Conservation (phyloP, 2,329 filamentous ascomycete species). For the Pseudogymnoascus sp. region DNA sequence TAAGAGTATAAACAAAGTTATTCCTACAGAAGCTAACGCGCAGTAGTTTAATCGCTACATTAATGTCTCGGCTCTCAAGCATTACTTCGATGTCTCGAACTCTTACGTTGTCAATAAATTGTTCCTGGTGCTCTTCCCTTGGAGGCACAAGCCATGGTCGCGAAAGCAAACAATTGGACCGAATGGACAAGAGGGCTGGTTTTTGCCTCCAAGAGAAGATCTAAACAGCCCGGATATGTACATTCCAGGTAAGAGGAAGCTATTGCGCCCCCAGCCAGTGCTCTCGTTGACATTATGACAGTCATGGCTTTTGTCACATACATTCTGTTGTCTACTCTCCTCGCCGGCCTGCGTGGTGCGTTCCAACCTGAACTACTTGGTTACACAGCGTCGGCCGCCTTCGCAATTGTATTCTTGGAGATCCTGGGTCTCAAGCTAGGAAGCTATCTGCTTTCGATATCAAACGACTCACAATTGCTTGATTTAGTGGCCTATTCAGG, state of each 20-base stretch:
- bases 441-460: conserved; percentile 89
- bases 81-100: conserved; percentile 99
- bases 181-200: conserved; percentile 66
- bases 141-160: conserved; percentile 96
- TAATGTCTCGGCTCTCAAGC: conserved; percentile 87
- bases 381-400: conserved; percentile 76
- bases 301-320: conserved; percentile 98
- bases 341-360: conserved; percentile 81
- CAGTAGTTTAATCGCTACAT: conserved; percentile 71
- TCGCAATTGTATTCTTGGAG: conserved; percentile 78
- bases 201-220: conserved; percentile 87
- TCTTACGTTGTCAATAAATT: conserved; percentile 93
- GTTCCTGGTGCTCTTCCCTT: conserved; percentile 89
- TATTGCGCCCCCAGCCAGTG: neutral
- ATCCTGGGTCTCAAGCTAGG: conserved; percentile 87
- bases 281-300: conserved; percentile 7
- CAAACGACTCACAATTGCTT: conserved; percentile 85
- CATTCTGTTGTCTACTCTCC: conserved; percentile 83
- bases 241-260: conserved; percentile 58
- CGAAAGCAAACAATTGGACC: conserved; percentile 73
- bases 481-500: conserved; percentile 94
- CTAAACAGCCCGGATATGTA: conserved; percentile 99
- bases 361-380: conserved; percentile 94
- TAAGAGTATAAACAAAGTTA: conserved; percentile 47
- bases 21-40: conserved; percentile 16